Conservation (phyloP, 768 basidiomycete species). For the Leccinum disarticulatum region DNA sequence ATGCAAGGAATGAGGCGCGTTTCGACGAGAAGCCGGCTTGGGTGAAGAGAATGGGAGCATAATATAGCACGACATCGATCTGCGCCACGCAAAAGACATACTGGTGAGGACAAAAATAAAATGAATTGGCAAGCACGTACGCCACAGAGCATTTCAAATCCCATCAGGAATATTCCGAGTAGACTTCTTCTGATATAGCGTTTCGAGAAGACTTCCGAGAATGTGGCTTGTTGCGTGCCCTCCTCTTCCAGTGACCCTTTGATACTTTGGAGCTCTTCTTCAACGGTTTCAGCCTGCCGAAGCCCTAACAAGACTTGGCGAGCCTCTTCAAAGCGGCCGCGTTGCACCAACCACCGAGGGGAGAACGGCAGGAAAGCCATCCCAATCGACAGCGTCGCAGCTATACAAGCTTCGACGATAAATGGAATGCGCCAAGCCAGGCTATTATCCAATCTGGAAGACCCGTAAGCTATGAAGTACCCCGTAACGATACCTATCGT, state of each 20-base stretch:
- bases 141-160: slow-evolving; percentile 41
- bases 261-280: slow-evolving; percentile 25
- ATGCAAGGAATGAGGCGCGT: slow-evolving; percentile 51
- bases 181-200: slow-evolving; percentile 35
- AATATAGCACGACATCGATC: slow-evolving; percentile 35
- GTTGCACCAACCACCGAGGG: slow-evolving; percentile 33
- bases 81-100: slow-evolving; percentile 3
- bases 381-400: slow-evolving; percentile 17
- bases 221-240: slow-evolving; percentile 18
- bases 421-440: slow-evolving; percentile 32
- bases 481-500: slow-evolving; percentile 44
- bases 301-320: slow-evolving; percentile 27
- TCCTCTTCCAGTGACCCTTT: slow-evolving; percentile 25
- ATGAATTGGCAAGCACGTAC: slow-evolving; percentile 13
- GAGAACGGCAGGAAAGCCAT: slow-evolving; percentile 25
- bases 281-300: slow-evolving; percentile 11
- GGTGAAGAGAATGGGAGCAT: slow-evolving; percentile 48
- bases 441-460: slow-evolving; percentile 22
- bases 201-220: slow-evolving; percentile 30
- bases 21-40: slow-evolving; percentile 49
- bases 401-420: slow-evolving; percentile 26
- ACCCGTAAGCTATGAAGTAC: slow-evolving; percentile 27
- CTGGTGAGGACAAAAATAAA: background rate
- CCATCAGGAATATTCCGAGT: slow-evolving; percentile 44
- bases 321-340: slow-evolving; percentile 34